These are phyloP conservation scores for Sinapis alba DNA, from an alignment of 441 rosid genomes.

Conservation along the genomic window DNA sequence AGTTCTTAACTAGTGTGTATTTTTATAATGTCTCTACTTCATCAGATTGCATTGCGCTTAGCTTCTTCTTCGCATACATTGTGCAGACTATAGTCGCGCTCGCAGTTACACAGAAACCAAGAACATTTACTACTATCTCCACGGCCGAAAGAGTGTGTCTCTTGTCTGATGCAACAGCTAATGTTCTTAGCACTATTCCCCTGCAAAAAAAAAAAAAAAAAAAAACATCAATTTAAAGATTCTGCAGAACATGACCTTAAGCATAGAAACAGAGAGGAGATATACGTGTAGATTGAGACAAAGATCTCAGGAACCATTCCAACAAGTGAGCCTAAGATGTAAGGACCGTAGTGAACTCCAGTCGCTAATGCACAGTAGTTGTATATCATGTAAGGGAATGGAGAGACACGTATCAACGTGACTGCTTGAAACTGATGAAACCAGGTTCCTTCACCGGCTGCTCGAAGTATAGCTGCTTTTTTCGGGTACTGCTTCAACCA, in stretches of 20 bases:
- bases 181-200: conserved; percentile 73
- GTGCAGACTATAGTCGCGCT: conserved; percentile 71
- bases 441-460: conserved; percentile 93
- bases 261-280: conserved; percentile 26
- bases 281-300: conserved; percentile 93
- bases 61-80: conserved; percentile 76
- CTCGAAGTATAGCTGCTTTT: conserved; percentile 83
- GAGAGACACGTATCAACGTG: conserved; percentile 85
- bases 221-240: neutral
- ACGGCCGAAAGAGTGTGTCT: conserved; percentile 62
- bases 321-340: conserved; percentile 81
- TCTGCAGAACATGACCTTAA: neutral
- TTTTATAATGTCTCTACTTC: conserved; percentile 46
- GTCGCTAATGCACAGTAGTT: conserved; percentile 97
- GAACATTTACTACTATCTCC: conserved; percentile 71
- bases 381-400: conserved; percentile 91
- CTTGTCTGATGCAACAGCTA: conserved; percentile 89
- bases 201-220: conserved; percentile 43
- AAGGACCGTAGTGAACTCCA: conserved; percentile 79
- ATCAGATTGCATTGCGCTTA: conserved; percentile 61
- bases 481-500: conserved; percentile 92
- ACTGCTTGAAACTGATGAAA: conserved; percentile 92
- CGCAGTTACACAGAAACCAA: conserved; percentile 77
- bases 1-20: conserved; percentile 6
- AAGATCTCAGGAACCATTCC: conserved; percentile 94